A percentile compares a stretch with the other conserved stretches of the same genome.
These are phyloP conservation scores for Yarrowia yakushimensis DNA, from an alignment of 805 yeast species.

Conservation along the genomic window DNA sequence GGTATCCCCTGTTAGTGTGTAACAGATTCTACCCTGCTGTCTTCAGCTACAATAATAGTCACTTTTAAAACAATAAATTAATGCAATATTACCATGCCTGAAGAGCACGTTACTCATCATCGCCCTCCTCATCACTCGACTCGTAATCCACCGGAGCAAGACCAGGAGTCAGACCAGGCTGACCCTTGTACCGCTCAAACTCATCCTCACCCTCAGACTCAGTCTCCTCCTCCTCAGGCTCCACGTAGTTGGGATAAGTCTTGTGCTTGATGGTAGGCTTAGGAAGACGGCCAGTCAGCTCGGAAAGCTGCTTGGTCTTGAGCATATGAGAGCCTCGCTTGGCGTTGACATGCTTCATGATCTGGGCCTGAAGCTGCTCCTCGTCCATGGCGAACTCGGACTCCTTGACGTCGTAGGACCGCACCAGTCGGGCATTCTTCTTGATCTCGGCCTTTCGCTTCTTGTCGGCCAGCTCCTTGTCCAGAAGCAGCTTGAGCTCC, in stretches of 20 bases:
- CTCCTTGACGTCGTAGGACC: constrained; percentile 11
- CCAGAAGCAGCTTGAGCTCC: constrained; percentile 6
- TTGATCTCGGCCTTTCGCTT: constrained; percentile 1
- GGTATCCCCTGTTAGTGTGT: no score
- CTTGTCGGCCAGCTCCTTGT: constrained; percentile 13
- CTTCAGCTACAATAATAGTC: no score
- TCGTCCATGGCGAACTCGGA: constrained; percentile 19
- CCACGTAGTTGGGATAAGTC: constrained; percentile 3
- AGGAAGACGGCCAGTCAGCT: not conserved
- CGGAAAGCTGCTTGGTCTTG: constrained; percentile 1
- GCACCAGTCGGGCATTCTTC: constrained; percentile 2
- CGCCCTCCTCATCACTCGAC: constrained; percentile 27
- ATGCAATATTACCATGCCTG: constrained; percentile 13
- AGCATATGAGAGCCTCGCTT: constrained; percentile 12
- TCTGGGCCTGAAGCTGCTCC: constrained; percentile 7
- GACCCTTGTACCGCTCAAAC: constrained; percentile 19
- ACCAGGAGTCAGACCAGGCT: constrained; percentile 34
- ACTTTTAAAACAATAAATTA: constrained; percentile 7
- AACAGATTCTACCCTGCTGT: no score
- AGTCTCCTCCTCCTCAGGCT: constrained; percentile 18
- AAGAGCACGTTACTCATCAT: not conserved
- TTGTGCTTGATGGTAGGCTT: constrained; percentile 6
- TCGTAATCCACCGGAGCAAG: constrained; percentile 35
- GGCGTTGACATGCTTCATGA: not conserved
- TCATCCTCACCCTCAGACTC: constrained; percentile 16